A percentile compares a stretch with the other conserved stretches of the same genome.
Conservation (phyloP, 441 rosid species). For the Syzygium malaccense region DNA sequence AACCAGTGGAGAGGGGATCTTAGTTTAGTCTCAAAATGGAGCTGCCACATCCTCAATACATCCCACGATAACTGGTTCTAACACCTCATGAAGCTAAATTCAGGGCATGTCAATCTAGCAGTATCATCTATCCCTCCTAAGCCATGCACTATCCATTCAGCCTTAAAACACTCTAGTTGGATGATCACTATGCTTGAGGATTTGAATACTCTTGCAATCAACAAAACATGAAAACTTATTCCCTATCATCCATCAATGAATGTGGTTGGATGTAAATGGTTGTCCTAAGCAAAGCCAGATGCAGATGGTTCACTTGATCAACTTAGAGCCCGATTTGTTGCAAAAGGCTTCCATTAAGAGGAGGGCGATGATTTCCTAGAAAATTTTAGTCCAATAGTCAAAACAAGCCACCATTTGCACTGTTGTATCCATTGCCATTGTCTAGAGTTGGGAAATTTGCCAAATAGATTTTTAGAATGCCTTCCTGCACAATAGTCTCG, state of each 20-base stretch:
- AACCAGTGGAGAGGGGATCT: not conserved
- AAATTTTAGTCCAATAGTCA: not conserved
- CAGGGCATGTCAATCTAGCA: not conserved
- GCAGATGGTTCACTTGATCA: not conserved
- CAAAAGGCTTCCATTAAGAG: not conserved
- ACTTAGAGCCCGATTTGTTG: not conserved
- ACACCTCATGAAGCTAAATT: not conserved
- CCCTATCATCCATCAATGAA: not conserved
- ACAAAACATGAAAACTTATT: not conserved
- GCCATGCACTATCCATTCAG: not conserved
- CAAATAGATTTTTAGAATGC: not conserved
- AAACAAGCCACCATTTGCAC: not conserved
- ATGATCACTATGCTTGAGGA: not conserved
- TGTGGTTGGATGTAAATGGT: not conserved
- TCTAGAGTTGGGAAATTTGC: not conserved
- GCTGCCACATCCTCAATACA: not conserved
- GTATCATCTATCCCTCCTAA: not conserved
- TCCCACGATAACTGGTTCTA: not conserved
- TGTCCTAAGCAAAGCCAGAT: not conserved
- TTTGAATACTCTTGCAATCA: not conserved
- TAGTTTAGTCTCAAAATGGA: not conserved
- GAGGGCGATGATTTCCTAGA: not conserved
- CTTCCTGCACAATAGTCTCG: not conserved
- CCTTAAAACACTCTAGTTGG: not conserved
- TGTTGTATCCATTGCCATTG: no score